Evolutionary conservation across 371 early-diverging fungal species (phyloP).

Genomic region (Mucor ambiguus): DNA sequence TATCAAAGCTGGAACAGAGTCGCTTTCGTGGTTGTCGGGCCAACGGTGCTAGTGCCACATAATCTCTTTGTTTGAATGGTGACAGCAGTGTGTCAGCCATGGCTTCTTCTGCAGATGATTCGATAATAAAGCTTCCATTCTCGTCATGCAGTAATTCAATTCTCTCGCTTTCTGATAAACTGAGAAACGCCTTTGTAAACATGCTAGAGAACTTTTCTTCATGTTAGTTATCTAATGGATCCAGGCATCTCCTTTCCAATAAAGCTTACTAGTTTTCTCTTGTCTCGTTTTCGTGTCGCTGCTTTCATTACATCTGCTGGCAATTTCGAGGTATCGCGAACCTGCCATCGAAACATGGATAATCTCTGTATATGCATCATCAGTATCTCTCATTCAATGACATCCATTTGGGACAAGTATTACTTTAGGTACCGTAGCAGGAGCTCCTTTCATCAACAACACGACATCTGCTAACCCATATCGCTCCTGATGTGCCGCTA

Average conservation of each 20-base stretch:
- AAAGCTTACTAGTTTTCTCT: conserved; percentile 29
- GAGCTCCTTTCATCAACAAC: conserved; percentile 11
- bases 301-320: conserved; percentile 29
- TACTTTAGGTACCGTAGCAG: conserved; percentile 19
- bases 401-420: background rate
- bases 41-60: background rate
- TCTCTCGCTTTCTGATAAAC: conserved; percentile 4
- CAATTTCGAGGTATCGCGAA: conserved; percentile 43
- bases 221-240: background rate
- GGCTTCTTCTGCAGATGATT: background rate
- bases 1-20: conserved; percentile 18
- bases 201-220: conserved; percentile 16
- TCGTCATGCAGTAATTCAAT: conserved; percentile 8
- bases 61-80: background rate
- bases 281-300: conserved; percentile 26
- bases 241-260: background rate
- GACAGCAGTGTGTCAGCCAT: background rate
- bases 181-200: conserved; percentile 20
- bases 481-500: conserved; percentile 22
- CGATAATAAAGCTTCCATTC: conserved; percentile 2
- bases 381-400: background rate
- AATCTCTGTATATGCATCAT: conserved; percentile 31
- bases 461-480: conserved; percentile 21
- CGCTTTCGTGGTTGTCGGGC: background rate
- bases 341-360: conserved; percentile 63